Base-by-base conservation (phyloP, 768 basidiomycete species). In the Pulveroboletus sp. region DNA sequence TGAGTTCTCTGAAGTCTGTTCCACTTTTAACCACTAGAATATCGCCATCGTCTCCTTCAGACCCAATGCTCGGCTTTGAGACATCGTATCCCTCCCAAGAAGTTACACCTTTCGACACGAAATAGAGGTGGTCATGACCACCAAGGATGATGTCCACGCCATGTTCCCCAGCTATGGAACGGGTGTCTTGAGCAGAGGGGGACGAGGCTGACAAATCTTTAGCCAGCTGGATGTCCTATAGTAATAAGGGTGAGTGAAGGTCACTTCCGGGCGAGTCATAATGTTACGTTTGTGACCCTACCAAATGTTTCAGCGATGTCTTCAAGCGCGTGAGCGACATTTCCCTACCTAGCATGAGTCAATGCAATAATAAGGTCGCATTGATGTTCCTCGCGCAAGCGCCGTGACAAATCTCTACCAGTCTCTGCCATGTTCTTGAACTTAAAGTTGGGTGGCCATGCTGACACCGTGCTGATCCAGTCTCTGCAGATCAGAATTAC, bases 121-220 rank as follows among this genome's bases (percentile, higher is more conserved):
- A 91, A 69, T 89, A 91, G 3, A 86, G 70, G 55, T 95, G 93
- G 62, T 95, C 93, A 59, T 95, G 93, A 2, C 93, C 93, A 5
- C 93, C 93, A 3, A 94, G 76, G 36, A 94, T 67, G 24, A 93
- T 68, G 61, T 94, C 93, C 2, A 85, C 85, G 6, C 93, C 93
- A 55, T 95, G 91, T 40, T 72, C 63, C 38, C 68, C 64, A 17
- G 69, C 69, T 37, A 86, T 73, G 2, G 77, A 57, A 5, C 58
- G 59, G 3, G 52, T 51, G 30, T 70, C 45, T 60, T 83, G 84
- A 15, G 71, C 73, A 11, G 74, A 69, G 1, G 86, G 80, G 5
- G 85, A 82, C 18, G 75, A 68, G 0, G 84, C 85, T 21, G 76
- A 60, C 2, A 89, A 55, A n/a, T 76, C 73, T 63, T 85, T 86